Conservation (phyloP, 768 basidiomycete species). For the Cystofilobasidium bisporidii region DNA sequence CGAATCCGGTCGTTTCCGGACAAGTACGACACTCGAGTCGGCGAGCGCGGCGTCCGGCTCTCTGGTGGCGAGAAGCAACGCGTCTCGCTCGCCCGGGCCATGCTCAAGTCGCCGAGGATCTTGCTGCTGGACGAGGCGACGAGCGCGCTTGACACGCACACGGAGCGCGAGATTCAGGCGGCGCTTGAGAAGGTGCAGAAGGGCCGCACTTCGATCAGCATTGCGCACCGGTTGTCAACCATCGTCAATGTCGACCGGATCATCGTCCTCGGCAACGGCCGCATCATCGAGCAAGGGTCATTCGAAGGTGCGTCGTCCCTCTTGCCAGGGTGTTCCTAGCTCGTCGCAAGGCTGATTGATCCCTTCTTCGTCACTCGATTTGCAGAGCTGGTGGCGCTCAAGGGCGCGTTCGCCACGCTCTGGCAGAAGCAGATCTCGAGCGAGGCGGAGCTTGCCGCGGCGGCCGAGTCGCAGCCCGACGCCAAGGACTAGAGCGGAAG, state of each 20-base stretch:
- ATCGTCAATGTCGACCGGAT: constrained; percentile 63
- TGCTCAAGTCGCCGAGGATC: constrained; percentile 50
- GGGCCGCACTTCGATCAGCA: constrained; percentile 64
- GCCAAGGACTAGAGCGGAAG: too few relatives aligned
- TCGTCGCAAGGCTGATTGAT: too few relatives aligned
- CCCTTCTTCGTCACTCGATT: constrained; percentile 33
- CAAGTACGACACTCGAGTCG: constrained; percentile 70
- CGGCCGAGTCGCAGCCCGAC: neutral
- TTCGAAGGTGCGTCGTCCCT: constrained; percentile 36
- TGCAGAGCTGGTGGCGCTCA: constrained; percentile 59
- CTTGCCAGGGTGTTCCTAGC: neutral
- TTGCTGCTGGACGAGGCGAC: constrained; percentile 50
- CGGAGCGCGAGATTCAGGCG: constrained; percentile 81
- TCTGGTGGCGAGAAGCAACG: constrained; percentile 85
- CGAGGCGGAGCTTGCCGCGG: constrained; percentile 44
- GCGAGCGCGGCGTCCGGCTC: constrained; percentile 76
- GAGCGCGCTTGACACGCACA: constrained; percentile 71
- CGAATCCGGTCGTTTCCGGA: constrained; percentile 74
- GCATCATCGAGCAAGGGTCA: constrained; percentile 57
- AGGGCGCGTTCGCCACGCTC: constrained; percentile 71
- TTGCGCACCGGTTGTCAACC: constrained; percentile 63
- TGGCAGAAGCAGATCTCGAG: constrained; percentile 76
- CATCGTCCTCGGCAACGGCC: constrained; percentile 80
- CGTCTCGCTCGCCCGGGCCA: constrained; percentile 41
- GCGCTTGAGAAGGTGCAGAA: constrained; percentile 69